A percentile compares a stretch with the other conserved stretches of the same genome.
Evolutionary conservation across 257 asterid species (phyloP).

Genomic region (Nicotiana paniculata): DNA sequence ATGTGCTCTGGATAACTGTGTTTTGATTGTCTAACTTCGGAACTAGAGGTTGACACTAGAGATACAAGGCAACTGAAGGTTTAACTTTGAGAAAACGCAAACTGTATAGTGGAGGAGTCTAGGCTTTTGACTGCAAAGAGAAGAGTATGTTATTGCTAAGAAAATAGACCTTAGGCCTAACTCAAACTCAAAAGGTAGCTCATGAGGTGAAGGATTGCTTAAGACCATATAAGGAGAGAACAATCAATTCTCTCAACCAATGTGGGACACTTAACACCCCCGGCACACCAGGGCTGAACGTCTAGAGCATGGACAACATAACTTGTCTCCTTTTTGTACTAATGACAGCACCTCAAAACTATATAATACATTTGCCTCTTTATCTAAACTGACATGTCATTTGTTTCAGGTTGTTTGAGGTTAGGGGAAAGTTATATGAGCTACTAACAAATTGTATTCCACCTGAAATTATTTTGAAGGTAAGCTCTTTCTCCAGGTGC

Average conservation of each 20-base stretch:
- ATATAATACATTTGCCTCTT: neutral
- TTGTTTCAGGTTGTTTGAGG: slow-evolving; percentile 74
- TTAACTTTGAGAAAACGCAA: neutral
- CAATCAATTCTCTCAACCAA: too few species aligned
- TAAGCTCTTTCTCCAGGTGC: slow-evolving; percentile 10
- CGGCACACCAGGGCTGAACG: too few species aligned
- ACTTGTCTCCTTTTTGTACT: neutral
- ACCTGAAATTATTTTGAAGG: slow-evolving; percentile 84
- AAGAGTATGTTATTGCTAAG: neutral
- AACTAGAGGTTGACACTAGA: neutral
- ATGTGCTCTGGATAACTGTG: neutral
- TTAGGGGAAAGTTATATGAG: slow-evolving; percentile 91
- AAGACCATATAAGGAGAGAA: too few species aligned
- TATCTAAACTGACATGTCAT: slow-evolving; percentile 2
- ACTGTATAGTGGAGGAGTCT: neutral
- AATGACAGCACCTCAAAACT: neutral
- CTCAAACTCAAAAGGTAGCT: too few species aligned
- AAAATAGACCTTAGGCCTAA: too few species aligned
- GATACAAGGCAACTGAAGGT: neutral
- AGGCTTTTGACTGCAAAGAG: neutral
- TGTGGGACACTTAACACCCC: too few species aligned
- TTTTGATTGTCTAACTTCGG: neutral
- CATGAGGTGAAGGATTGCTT: too few species aligned
- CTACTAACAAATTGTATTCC: slow-evolving; percentile 92
- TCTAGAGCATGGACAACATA: too few species aligned